phyloP scores from a whole-genome alignment of 306 rosid genomes.

The Sicyos baderoa region DNA sequence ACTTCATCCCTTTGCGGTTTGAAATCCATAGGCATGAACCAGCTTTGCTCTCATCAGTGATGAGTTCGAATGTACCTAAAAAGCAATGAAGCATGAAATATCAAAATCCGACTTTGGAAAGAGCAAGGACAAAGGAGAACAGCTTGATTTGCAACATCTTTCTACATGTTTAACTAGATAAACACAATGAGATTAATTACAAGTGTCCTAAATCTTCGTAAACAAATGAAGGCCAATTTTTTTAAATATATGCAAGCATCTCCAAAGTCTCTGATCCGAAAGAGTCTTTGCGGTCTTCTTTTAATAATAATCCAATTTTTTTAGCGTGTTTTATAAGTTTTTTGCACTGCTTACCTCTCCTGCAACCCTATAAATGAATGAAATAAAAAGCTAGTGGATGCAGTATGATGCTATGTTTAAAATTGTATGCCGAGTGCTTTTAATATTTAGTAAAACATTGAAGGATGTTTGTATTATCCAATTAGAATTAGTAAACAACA shows the following conservation, averaged over 20 bases:
- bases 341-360: background rate
- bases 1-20: constrained; percentile 81
- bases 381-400: background rate
- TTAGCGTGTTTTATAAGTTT: background rate
- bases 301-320: background rate
- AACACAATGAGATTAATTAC: background rate
- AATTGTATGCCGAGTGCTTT: background rate
- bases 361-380: background rate
- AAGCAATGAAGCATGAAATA: constrained; percentile 24
- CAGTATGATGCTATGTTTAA: background rate
- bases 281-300: background rate
- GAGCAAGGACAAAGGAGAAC: background rate
- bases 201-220: background rate
- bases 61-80: constrained; percentile 80
- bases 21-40: constrained; percentile 93
- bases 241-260: background rate
- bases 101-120: constrained; percentile 23
- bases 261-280: background rate
- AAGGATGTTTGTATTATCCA: background rate
- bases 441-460: background rate
- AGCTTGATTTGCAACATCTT: constrained; percentile 3
- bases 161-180: constrained; percentile 11
- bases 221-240: background rate
- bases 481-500: background rate
- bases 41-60: constrained; percentile 77